These are phyloP conservation scores for Auriscalpium vulgare DNA, from an alignment of 768 basidiomycete genomes.

Conservation along the genomic window DNA sequence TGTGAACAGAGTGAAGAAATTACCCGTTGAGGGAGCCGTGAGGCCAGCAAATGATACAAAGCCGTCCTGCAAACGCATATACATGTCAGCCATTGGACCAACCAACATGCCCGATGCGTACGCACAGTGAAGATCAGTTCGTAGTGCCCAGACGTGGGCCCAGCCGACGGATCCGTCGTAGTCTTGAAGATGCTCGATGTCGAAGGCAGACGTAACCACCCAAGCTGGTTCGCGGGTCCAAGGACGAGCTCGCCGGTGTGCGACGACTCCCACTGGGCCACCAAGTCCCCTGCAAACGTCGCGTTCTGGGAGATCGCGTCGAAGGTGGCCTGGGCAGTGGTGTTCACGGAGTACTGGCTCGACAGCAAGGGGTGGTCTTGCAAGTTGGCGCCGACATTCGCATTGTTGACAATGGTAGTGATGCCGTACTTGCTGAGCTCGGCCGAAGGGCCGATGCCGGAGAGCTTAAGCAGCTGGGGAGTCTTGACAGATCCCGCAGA, in stretches of 20 bases:
- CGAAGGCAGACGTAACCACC: neutral
- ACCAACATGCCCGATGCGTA: neutral
- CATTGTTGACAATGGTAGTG: neutral
- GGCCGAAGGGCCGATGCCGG: neutral
- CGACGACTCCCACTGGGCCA: neutral
- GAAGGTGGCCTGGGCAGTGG: neutral
- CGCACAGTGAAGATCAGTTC: conserved; percentile 4
- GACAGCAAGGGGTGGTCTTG: neutral
- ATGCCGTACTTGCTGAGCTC: neutral
- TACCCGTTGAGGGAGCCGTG: neutral
- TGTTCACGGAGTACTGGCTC: neutral
- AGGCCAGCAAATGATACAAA: conserved; percentile 1
- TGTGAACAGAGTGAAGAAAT: conserved; percentile 4
- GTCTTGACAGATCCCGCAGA: neutral
- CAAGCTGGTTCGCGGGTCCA: conserved; percentile 3
- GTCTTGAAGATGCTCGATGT: neutral
- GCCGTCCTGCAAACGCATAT: neutral
- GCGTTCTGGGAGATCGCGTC: neutral
- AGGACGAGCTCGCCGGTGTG: neutral
- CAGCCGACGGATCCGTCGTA: neutral
- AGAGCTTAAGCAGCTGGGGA: conserved; percentile 1
- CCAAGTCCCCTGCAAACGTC: neutral
- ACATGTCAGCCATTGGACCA: neutral
- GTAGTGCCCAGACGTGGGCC: conserved; percentile 1
- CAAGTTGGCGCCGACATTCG: neutral